Base-by-base conservation (phyloP, 2,329 filamentous ascomycete species). In the Pyrenophora graminea region DNA sequence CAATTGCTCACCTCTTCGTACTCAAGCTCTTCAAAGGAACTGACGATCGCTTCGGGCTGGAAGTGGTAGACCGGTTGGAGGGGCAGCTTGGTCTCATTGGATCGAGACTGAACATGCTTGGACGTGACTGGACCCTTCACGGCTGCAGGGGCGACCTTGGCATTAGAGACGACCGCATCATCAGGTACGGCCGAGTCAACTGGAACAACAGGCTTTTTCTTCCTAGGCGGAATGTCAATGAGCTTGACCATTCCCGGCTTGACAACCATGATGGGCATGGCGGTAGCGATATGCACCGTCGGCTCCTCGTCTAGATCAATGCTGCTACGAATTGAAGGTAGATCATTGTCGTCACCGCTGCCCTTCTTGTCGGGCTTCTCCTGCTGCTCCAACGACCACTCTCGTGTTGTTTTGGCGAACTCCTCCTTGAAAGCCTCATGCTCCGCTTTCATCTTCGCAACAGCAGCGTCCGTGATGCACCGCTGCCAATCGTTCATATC, bases 221-320 rank as follows among this genome's bases (percentile, higher is more conserved):
- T 61, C 19, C 33, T 56, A 1, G 63, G 41, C 5, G 54, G 50
- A 25, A 65, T 61, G 13, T 66, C 54, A 5, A 68, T 52, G 17
- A 63, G 39, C 48, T 61, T 66, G 34, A 63, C 59, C 48, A 52
- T 55, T 6, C 60, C 61, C 1, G 61, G 50, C 3, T 49, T 53
- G 7, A 64, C 30, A 12, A 45, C 44, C 5, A 44, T 62, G 34
- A 57, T 48, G 0, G 51, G 42, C 39, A 59, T 51, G 12, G 45
- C 10, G 15, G 53, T 49, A 12, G 58, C 64, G 17, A 45, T 42
- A 13, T 58, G 52, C 4, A 62, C 42, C 1, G 52, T 57, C 21
- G 61, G 58, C 39, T 67, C 59, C 43, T 65, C 59, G 7, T 62
- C 55, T 5, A 58, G 46, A 30, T 61, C 58, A 37, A 64, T 60